These are phyloP conservation scores for Omphalotus guepiniiformis DNA, from an alignment of 768 basidiomycete species.

Conservation along the genomic window DNA sequence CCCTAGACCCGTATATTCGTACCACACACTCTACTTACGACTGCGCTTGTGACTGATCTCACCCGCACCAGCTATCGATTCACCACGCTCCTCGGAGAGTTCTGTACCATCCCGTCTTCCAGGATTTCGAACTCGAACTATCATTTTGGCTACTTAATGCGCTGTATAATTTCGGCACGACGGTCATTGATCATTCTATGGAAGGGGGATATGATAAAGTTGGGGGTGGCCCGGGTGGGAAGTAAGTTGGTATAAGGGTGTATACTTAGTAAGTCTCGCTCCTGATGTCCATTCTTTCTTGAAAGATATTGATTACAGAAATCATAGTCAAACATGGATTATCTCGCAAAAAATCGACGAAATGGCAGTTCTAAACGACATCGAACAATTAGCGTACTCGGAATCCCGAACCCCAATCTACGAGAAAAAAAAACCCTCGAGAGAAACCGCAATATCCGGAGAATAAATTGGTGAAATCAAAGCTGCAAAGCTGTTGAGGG, in stretches of 20 bases:
- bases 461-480: constrained; percentile 90
- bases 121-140: constrained; percentile 73
- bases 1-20: too few relatives aligned
- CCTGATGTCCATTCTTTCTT: constrained; percentile 2
- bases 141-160: constrained; percentile 73
- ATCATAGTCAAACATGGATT: constrained; percentile 73
- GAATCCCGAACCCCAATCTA: constrained; percentile 74
- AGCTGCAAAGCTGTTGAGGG: constrained; percentile 73
- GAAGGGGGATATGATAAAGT: constrained; percentile 71
- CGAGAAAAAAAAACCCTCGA: constrained; percentile 72
- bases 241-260: constrained; percentile 77
- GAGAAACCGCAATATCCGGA: constrained; percentile 81
- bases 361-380: constrained; percentile 69
- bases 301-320: constrained; percentile 43
- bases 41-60: too few relatives aligned
- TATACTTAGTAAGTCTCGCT: constrained; percentile 28
- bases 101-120: constrained; percentile 64
- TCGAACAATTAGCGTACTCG: constrained; percentile 82
- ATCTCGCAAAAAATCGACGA: constrained; percentile 60
- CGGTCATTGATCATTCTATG: constrained; percentile 77
- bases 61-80: constrained; percentile 46
- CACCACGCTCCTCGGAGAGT: constrained; percentile 71
- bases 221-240: too few relatives aligned
- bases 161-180: constrained; percentile 77
- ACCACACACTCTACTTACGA: too few relatives aligned